These are phyloP conservation scores for Vanilla planifolia DNA, from an alignment of 106 monocot genomes.

Conservation along the genomic window DNA sequence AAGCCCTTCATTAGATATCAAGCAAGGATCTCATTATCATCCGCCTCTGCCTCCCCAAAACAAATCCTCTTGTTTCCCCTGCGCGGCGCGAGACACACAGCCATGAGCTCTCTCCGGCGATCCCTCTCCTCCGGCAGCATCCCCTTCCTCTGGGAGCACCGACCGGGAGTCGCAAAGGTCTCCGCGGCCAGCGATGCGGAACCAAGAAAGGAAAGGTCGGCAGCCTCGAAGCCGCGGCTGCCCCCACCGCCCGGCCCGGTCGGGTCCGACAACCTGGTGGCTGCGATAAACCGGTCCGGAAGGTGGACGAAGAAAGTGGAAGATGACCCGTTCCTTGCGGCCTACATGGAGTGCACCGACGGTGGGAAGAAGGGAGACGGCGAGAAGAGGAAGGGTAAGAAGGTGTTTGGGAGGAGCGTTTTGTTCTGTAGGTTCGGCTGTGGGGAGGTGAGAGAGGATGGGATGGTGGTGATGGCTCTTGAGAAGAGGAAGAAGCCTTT, in stretches of 20 bases:
- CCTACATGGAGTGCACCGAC: slow-evolving; percentile 11
- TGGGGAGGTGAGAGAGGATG: slow-evolving; percentile 12
- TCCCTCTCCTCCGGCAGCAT: background rate
- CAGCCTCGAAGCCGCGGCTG: background rate
- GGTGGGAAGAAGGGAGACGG: background rate
- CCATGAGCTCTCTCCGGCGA: background rate
- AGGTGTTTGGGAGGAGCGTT: background rate
- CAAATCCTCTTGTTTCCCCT: too few species aligned
- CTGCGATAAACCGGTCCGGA: background rate
- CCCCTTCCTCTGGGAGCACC: slow-evolving; percentile 16
- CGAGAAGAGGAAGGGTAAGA: slow-evolving; percentile 5
- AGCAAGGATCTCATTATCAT: too few species aligned
- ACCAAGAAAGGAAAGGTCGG: background rate
- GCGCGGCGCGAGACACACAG: too few species aligned
- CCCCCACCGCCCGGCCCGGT: slow-evolving; percentile 5
- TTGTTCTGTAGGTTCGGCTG: slow-evolving; percentile 7
- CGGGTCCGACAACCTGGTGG: background rate
- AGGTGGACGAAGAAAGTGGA: background rate
- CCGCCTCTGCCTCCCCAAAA: too few species aligned
- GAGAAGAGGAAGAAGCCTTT: slow-evolving; percentile 1
- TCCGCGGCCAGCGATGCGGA: background rate
- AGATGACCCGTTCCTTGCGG: slow-evolving; percentile 8
- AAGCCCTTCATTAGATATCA: too few species aligned
- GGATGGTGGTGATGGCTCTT: background rate
- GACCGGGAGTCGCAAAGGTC: slow-evolving; percentile 5